Conservation (phyloP, 176 grass and related monocot species). For the Oryza glaberrima region DNA sequence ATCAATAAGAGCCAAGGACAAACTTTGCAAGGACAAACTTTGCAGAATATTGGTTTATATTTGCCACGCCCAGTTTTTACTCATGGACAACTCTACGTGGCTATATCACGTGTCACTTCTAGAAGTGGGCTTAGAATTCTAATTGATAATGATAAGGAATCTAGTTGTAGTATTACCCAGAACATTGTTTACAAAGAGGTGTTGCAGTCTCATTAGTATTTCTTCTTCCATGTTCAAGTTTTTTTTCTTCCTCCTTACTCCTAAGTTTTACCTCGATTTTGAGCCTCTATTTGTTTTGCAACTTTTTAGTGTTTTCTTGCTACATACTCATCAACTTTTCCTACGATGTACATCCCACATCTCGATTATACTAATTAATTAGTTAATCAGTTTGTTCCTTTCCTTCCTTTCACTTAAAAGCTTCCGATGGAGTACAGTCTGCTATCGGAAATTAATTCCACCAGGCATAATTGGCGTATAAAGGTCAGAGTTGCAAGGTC, state of each 20-base stretch:
- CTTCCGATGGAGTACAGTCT: background rate
- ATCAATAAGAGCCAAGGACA: constrained; percentile 13
- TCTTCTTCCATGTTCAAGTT: background rate
- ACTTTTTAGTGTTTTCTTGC: background rate
- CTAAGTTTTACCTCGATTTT: background rate
- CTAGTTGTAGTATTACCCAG: no score
- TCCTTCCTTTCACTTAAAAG: background rate
- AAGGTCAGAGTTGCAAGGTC: constrained; percentile 1
- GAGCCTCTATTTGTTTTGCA: background rate
- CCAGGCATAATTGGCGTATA: background rate
- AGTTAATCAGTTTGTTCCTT: no score
- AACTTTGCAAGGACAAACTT: constrained; percentile 10
- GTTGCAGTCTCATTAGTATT: no score
- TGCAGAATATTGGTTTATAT: constrained; percentile 1
- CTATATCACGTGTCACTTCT: background rate
- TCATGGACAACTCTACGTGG: background rate
- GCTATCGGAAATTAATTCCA: background rate
- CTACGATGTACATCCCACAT: background rate
- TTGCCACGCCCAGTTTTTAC: background rate
- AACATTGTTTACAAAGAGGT: no score
- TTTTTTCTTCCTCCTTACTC: background rate
- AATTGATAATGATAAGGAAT: background rate
- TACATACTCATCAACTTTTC: background rate
- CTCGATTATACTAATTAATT: no score
- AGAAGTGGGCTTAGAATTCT: background rate